These are phyloP conservation scores for Thalassiosira hispida DNA, from an alignment of 352 stramenopile species.

Conservation along the genomic window DNA sequence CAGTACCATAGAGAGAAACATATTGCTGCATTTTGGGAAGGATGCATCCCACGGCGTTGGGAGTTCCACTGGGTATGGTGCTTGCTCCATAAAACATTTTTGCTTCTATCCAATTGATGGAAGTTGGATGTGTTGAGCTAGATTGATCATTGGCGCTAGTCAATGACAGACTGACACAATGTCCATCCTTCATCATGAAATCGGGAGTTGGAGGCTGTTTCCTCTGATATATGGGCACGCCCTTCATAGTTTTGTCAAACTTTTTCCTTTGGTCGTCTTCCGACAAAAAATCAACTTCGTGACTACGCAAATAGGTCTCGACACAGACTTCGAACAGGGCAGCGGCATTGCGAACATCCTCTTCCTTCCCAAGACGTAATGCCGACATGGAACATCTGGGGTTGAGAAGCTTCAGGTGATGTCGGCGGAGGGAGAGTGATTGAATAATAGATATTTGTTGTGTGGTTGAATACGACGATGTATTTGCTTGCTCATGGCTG, in stretches of 20 bases:
- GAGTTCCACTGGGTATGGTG: conserved; percentile 57
- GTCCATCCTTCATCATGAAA: conserved; percentile 61
- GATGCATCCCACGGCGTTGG: conserved; percentile 67
- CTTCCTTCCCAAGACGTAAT: conserved; percentile 52
- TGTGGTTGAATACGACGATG: conserved; percentile 8
- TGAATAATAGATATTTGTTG: conserved; percentile 54
- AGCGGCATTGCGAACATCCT: conserved; percentile 60
- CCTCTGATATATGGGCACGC: neutral
- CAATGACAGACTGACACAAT: conserved; percentile 23
- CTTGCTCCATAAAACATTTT: conserved; percentile 84
- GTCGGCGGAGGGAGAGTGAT: conserved; percentile 62
- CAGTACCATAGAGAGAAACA: conserved; percentile 55
- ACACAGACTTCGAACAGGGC: conserved; percentile 65
- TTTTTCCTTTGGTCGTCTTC: conserved; percentile 64
- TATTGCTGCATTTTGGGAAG: conserved; percentile 59
- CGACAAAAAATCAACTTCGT: conserved; percentile 54
- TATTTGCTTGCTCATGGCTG: conserved; percentile 10
- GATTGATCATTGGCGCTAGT: neutral
- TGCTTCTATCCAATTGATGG: conserved; percentile 73
- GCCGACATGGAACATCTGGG: conserved; percentile 37
- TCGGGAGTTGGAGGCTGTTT: conserved; percentile 54
- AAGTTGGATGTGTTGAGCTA: conserved; percentile 2
- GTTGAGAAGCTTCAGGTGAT: conserved; percentile 73
- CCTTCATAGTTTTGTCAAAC: conserved; percentile 12
- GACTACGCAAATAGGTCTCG: conserved; percentile 45